Evolutionary conservation across 768 basidiomycete genomes (phyloP).

Genomic region (Arthromyces matolae): DNA sequence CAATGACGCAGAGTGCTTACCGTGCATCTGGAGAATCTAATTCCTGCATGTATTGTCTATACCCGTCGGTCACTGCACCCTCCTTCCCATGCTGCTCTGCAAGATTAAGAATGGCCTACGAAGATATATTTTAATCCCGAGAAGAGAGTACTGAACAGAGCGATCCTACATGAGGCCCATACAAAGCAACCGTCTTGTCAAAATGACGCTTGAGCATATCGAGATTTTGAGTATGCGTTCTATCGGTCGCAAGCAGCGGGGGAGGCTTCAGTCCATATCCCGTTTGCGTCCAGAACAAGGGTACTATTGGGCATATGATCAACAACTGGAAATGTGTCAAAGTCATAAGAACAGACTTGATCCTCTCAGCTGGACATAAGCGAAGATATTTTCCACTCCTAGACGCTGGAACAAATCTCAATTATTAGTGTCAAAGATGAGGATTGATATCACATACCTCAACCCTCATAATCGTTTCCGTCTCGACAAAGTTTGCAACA

Average conservation of each 20-base stretch:
- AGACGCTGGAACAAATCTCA: slow-evolving; percentile 74
- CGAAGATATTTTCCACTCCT: slow-evolving; percentile 71
- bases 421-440: too few relatives aligned
- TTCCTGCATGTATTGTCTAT: slow-evolving; percentile 63
- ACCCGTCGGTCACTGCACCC: slow-evolving; percentile 72
- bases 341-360: slow-evolving; percentile 58
- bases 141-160: slow-evolving; percentile 2
- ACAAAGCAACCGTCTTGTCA: slow-evolving; percentile 54
- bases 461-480: slow-evolving; percentile 83
- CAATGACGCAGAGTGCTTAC: slow-evolving; percentile 32
- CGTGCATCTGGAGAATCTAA: slow-evolving; percentile 50
- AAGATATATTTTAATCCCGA: slow-evolving; percentile 6
- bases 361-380: slow-evolving; percentile 88
- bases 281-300: slow-evolving; percentile 89
- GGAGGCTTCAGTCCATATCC: slow-evolving; percentile 87
- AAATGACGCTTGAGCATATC: slow-evolving; percentile 76
- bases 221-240: slow-evolving; percentile 68
- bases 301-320: slow-evolving; percentile 54
- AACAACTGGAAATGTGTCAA: slow-evolving; percentile 6
- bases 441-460: slow-evolving; percentile 68
- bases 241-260: slow-evolving; percentile 69
- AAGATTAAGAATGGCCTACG: slow-evolving; percentile 79
- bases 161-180: slow-evolving; percentile 76
- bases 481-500: slow-evolving; percentile 96
- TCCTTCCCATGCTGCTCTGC: slow-evolving; percentile 93